Evolutionary conservation across 805 yeast species (phyloP).

Genomic region (Metschnikowia corniflorae): DNA sequence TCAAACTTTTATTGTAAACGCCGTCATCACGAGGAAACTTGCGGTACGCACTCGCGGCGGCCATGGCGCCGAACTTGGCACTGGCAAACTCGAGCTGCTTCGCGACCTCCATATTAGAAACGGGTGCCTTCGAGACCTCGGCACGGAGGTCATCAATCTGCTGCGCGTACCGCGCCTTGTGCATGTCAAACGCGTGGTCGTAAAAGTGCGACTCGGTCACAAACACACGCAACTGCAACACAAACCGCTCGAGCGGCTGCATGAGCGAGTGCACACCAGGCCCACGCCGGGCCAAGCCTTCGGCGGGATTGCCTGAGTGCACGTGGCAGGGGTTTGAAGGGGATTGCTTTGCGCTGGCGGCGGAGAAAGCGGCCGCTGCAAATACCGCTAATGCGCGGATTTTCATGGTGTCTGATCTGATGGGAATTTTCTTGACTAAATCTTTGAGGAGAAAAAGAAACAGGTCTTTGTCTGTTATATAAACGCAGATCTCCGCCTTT

Average conservation of each 20-base stretch:
- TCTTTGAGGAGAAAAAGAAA: no score
- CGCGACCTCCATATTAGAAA: neutral
- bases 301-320: no score
- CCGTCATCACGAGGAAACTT: neutral
- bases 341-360: no score
- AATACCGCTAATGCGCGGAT: no score
- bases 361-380: no score
- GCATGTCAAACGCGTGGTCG: neutral
- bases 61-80: neutral
- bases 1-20: neutral
- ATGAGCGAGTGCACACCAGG: neutral
- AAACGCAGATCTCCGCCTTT: no score
- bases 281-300: neutral
- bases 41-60: neutral
- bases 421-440: no score
- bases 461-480: no score
- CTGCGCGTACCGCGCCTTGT: neutral
- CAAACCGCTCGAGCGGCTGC: neutral
- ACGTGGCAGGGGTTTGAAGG: no score
- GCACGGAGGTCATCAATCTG: neutral
- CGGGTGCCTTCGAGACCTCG: slow-evolving; percentile 14
- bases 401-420: no score
- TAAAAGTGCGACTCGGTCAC: neutral
- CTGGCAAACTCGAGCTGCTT: neutral
- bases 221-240: neutral